Conservation (phyloP, 805 yeast species). For the Pichia eremophila region DNA sequence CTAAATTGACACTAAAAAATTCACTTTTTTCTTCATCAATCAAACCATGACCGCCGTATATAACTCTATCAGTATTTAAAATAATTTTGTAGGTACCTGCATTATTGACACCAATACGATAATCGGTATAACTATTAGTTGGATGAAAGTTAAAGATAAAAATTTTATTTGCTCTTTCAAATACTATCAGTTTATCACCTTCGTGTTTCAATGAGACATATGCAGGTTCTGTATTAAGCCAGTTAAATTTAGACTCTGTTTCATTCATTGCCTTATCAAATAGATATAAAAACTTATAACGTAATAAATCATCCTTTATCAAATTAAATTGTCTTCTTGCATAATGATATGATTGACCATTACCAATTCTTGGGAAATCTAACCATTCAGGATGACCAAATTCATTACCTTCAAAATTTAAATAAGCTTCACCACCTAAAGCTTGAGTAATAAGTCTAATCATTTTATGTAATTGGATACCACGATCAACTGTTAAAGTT, state of each 20-base stretch:
- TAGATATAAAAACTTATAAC: slow-evolving; percentile 69
- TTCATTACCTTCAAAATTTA: slow-evolving; percentile 95
- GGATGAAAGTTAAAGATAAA: slow-evolving; percentile 92
- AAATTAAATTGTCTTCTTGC: slow-evolving; percentile 93
- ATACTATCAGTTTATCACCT: slow-evolving; percentile 78
- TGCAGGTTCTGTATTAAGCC: slow-evolving; percentile 66
- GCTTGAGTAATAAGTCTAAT: slow-evolving; percentile 80
- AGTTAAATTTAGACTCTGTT: slow-evolving; percentile 58
- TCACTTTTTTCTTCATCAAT: slow-evolving; percentile 44
- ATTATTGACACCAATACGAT: slow-evolving; percentile 79
- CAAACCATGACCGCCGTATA: slow-evolving; percentile 77
- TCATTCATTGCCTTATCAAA: slow-evolving; percentile 83
- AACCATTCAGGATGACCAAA: slow-evolving; percentile 99
- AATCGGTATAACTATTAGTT: slow-evolving; percentile 70
- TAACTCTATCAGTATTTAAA: slow-evolving; percentile 59
- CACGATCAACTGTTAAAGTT: slow-evolving; percentile 78
- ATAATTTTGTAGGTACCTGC: slow-evolving; percentile 71
- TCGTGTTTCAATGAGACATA: slow-evolving; percentile 85
- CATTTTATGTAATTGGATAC: slow-evolving; percentile 83
- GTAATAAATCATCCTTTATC: slow-evolving; percentile 65
- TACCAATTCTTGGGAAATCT: slow-evolving; percentile 90
- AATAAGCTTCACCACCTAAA: slow-evolving; percentile 94
- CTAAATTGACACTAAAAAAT: slow-evolving; percentile 62
- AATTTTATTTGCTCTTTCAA: slow-evolving; percentile 76
- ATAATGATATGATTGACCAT: slow-evolving; percentile 80